Evolutionary conservation across 2,329 filamentous ascomycete genomes (phyloP).

Genomic region (Trichoderma asperellum): DNA sequence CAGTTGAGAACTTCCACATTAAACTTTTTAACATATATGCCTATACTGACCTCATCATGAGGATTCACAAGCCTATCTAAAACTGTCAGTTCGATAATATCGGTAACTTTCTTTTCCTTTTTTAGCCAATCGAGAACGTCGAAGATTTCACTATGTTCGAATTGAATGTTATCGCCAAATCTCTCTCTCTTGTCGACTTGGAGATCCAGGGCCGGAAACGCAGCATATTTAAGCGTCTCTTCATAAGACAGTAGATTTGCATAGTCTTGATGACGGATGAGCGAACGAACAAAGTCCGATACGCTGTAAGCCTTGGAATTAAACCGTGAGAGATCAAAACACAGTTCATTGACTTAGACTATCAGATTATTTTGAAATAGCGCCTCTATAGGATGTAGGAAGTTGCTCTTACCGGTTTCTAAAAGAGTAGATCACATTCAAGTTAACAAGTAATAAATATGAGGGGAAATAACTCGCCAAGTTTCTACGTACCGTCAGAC

Average conservation of each 20-base stretch:
- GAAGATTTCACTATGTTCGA: not conserved
- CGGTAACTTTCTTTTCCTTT: not conserved
- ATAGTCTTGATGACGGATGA: constrained; percentile 2
- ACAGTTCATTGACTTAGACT: not conserved
- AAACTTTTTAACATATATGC: not conserved
- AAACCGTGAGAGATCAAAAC: not conserved
- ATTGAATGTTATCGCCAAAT: not conserved
- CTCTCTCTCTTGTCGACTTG: not conserved
- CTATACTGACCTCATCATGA: not conserved
- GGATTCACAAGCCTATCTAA: constrained; percentile 4
- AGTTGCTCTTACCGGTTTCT: too few relatives aligned
- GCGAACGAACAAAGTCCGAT: not conserved
- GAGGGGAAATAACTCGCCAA: too few relatives aligned
- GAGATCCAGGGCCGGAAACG: constrained; percentile 2
- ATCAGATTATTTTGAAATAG: not conserved
- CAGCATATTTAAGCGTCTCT: not conserved
- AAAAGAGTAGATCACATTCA: too few relatives aligned
- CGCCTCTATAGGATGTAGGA: too few relatives aligned
- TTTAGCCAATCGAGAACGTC: not conserved
- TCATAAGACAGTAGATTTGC: constrained; percentile 4
- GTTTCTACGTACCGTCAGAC: too few relatives aligned
- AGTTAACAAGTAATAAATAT: too few relatives aligned
- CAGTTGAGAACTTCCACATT: not conserved
- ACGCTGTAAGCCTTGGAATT: not conserved
- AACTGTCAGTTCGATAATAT: not conserved